Conservation (phyloP, 2,329 filamentous ascomycete genomes). For the Botrytis paeoniae region DNA sequence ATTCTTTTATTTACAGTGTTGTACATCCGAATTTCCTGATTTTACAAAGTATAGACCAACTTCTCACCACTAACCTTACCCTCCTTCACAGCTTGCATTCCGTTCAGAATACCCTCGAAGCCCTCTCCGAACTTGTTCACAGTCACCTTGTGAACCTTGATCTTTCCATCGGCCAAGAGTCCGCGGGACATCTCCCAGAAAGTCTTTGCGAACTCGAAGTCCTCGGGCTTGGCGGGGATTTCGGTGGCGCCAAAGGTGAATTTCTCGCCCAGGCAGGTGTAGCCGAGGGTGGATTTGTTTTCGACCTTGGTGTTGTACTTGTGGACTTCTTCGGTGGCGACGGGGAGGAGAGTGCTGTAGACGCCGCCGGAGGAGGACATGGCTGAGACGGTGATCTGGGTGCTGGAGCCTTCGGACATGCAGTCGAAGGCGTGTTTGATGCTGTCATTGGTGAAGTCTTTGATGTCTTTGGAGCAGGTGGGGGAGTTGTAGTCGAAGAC, state of each 20-base stretch:
- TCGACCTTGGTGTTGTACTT: constrained; percentile 42
- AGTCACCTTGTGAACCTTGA: constrained; percentile 39
- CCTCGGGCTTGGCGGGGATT: constrained; percentile 30
- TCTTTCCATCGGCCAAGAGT: constrained; percentile 40
- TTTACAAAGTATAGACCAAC: constrained; percentile 45
- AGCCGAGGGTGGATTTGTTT: constrained; percentile 40
- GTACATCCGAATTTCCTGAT: too few relatives aligned
- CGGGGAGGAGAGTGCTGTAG: constrained; percentile 43
- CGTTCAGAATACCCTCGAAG: constrained; percentile 33
- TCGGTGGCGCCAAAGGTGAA: constrained; percentile 32
- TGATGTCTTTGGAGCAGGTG: constrained; percentile 46
- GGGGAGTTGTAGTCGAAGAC: constrained; percentile 51
- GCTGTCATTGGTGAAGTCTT: constrained; percentile 43
- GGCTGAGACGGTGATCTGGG: constrained; percentile 41
- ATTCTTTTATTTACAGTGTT: background rate
- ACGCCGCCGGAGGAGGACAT: constrained; percentile 40
- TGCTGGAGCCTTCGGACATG: constrained; percentile 42
- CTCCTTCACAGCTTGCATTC: constrained; percentile 32
- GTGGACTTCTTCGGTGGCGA: constrained; percentile 41
- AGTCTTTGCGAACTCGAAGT: constrained; percentile 40
- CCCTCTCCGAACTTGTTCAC: constrained; percentile 36
- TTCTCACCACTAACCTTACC: constrained; percentile 44
- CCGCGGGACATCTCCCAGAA: constrained; percentile 41
- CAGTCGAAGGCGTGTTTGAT: constrained; percentile 49
- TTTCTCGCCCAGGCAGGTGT: constrained; percentile 42